Evolutionary conservation across 495 filamentous ascomycete species (phyloP).

Genomic region (Trichoderma erinaceum): DNA sequence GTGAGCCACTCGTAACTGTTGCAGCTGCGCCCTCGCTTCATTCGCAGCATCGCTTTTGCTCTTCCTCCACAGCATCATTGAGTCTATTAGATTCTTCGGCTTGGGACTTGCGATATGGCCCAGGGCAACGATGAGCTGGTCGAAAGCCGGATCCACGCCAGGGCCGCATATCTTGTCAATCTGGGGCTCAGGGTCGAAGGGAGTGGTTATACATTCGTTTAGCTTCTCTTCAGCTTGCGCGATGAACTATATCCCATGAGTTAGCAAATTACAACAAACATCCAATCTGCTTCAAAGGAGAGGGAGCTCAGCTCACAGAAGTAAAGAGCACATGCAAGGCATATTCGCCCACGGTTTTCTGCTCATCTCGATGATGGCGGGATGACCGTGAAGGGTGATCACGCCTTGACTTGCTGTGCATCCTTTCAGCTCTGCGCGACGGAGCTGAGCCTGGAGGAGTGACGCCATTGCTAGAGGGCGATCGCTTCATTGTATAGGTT

Average conservation of each 20-base stretch:
- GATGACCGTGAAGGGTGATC: conserved; percentile 81
- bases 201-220: conserved; percentile 68
- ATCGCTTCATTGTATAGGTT: conserved; percentile 10
- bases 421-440: conserved; percentile 52
- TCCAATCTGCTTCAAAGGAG: neutral
- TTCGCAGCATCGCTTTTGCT: conserved; percentile 83
- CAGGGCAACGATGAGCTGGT: conserved; percentile 87
- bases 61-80: conserved; percentile 95
- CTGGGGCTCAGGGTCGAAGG: conserved; percentile 67
- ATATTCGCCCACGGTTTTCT: conserved; percentile 92
- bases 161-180: conserved; percentile 87
- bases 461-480: conserved; percentile 3
- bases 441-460: conserved; percentile 22
- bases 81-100: conserved; percentile 92
- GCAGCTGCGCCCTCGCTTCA: conserved; percentile 51
- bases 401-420: conserved; percentile 60
- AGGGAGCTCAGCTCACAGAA: conserved; percentile 50
- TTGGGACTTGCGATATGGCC: conserved; percentile 91
- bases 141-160: conserved; percentile 82
- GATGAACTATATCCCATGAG: conserved; percentile 44
- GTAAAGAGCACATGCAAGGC: conserved; percentile 94
- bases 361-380: conserved; percentile 62
- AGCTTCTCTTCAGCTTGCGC: conserved; percentile 91
- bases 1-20: conserved; percentile 46
- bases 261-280: neutral